Conservation (phyloP, 1,139 yeast species). For the Zygosaccharomyces pseudobailii region DNA sequence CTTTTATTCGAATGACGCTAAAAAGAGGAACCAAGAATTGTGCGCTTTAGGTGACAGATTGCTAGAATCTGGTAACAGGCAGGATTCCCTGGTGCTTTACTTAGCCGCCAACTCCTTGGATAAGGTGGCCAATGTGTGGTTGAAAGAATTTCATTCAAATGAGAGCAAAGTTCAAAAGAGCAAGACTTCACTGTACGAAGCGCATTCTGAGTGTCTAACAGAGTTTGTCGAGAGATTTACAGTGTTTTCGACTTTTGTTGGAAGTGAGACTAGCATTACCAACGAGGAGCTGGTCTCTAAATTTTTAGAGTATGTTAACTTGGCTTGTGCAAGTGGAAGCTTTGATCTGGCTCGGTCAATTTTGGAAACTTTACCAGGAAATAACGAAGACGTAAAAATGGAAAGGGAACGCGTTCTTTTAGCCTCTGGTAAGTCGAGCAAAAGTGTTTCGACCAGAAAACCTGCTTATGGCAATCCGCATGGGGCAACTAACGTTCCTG, state of each 20-base stretch:
- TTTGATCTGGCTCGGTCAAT: slow-evolving; percentile 75
- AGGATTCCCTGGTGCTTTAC: slow-evolving; percentile 72
- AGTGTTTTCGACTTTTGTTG: slow-evolving; percentile 60
- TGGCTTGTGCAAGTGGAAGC: slow-evolving; percentile 79
- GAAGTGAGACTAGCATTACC: slow-evolving; percentile 36
- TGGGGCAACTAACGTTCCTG: not conserved
- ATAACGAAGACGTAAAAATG: slow-evolving; percentile 49
- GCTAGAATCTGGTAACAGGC: slow-evolving; percentile 48
- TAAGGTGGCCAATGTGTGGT: slow-evolving; percentile 79
- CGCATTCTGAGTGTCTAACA: slow-evolving; percentile 77
- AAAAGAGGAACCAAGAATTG: slow-evolving; percentile 50
- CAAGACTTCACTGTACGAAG: slow-evolving; percentile 55
- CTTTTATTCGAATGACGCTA: slow-evolving; percentile 43
- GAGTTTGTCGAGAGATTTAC: slow-evolving; percentile 81
- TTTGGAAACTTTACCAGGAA: slow-evolving; percentile 65
- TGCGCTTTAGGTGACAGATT: slow-evolving; percentile 72
- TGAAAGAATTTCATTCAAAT: slow-evolving; percentile 58
- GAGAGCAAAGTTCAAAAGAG: slow-evolving; percentile 50
- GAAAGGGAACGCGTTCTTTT: slow-evolving; percentile 77
- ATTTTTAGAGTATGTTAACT: slow-evolving; percentile 64
- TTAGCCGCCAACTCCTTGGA: slow-evolving; percentile 79
- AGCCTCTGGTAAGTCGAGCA: slow-evolving; percentile 43
- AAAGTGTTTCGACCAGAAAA: slow-evolving; percentile 5
- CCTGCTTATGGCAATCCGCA: slow-evolving; percentile 8
- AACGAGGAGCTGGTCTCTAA: slow-evolving; percentile 37